Conservation (phyloP, 805 yeast species). For the Phaffomyces thermotolerans region DNA sequence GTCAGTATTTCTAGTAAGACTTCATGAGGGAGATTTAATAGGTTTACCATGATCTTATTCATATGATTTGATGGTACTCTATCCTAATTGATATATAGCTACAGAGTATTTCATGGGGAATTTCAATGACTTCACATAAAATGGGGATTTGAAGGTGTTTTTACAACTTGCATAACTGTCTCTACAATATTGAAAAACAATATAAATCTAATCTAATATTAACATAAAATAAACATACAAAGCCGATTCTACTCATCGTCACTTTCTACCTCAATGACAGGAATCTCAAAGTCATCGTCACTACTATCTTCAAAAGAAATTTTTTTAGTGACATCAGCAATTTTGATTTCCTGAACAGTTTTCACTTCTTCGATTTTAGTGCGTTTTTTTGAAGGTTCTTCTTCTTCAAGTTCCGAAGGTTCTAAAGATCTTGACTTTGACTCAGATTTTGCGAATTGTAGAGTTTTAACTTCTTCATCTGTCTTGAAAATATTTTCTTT, state of each 20-base stretch:
- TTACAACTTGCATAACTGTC: neutral
- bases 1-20: slow-evolving; percentile 8
- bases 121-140: neutral
- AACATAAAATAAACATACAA: too few species aligned
- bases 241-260: slow-evolving; percentile 29
- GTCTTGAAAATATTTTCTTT: slow-evolving; percentile 17
- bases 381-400: slow-evolving; percentile 21
- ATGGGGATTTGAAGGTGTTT: neutral
- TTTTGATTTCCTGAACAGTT: slow-evolving; percentile 5
- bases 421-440: slow-evolving; percentile 17
- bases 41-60: neutral
- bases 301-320: slow-evolving; percentile 18
- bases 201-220: too few species aligned
- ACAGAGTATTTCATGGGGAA: slow-evolving; percentile 5
- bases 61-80: too few species aligned
- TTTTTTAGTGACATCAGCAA: too few species aligned
- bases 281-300: slow-evolving; percentile 46
- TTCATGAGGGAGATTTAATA: slow-evolving; percentile 15
- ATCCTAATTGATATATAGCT: too few species aligned
- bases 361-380: slow-evolving; percentile 15
- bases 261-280: slow-evolving; percentile 34
- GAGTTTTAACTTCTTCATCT: slow-evolving; percentile 17
- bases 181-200: neutral
- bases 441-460: slow-evolving; percentile 15
- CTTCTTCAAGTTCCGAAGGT: slow-evolving; percentile 15